Conservation (phyloP, 495 filamentous ascomycete genomes). For the Aspergillus nanangensis region DNA sequence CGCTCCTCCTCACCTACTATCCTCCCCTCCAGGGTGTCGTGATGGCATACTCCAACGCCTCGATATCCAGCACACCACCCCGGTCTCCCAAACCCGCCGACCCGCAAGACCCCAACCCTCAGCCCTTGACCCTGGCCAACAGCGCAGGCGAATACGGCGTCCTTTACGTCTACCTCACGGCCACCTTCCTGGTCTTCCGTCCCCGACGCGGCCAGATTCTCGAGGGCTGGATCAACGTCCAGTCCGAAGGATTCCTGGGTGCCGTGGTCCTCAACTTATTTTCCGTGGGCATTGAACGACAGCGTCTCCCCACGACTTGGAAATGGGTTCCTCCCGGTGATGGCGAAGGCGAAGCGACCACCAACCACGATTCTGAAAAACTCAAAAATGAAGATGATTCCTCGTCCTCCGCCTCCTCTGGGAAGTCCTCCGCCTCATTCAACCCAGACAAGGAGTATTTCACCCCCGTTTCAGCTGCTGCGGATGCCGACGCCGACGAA, state of each 20-base stretch:
- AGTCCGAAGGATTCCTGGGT: slow-evolving; percentile 68
- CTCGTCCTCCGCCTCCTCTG: slow-evolving; percentile 28
- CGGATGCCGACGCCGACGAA: slow-evolving; percentile 30
- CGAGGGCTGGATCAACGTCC: slow-evolving; percentile 65
- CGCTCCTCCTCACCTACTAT: slow-evolving; percentile 70
- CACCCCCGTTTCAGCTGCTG: slow-evolving; percentile 29
- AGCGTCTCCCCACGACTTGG: slow-evolving; percentile 63
- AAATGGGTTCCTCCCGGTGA: slow-evolving; percentile 51
- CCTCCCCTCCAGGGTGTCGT: slow-evolving; percentile 66
- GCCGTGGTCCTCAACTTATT: slow-evolving; percentile 71
- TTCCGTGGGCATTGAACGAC: slow-evolving; percentile 64
- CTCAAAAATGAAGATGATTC: slow-evolving; percentile 24
- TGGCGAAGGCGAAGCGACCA: slow-evolving; percentile 27
- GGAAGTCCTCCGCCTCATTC: slow-evolving; percentile 20
- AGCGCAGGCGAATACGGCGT: slow-evolving; percentile 64
- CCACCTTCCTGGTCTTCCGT: slow-evolving; percentile 66
- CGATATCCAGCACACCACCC: slow-evolving; percentile 37
- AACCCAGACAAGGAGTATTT: slow-evolving; percentile 41
- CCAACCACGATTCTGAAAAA: slow-evolving; percentile 4
- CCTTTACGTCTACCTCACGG: slow-evolving; percentile 66
- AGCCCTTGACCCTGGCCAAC: slow-evolving; percentile 46
- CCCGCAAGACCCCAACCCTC: slow-evolving; percentile 25
- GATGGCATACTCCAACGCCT: slow-evolving; percentile 62
- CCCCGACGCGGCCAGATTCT: slow-evolving; percentile 55
- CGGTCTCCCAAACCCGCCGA: slow-evolving; percentile 15